Base-by-base conservation (phyloP, 2,329 filamentous ascomycete species). In the Arthrobotrys sphaeroides region DNA sequence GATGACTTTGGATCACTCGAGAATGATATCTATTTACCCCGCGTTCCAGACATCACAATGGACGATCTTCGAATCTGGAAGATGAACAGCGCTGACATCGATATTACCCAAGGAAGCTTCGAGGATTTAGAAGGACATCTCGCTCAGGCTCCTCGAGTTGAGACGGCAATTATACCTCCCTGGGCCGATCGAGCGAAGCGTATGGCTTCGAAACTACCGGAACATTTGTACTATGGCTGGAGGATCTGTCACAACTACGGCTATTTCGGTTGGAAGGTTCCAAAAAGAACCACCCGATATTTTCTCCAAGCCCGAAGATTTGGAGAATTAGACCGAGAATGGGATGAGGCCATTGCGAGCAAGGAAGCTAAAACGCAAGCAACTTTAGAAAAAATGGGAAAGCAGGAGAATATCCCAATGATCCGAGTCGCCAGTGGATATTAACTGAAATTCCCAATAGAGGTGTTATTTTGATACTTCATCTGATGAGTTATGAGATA, bases 171-270 rank as follows among this genome's bases (percentile, higher is more conserved):
- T 31, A 68, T 26, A 3, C 62, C 31, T 5, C 70, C 70, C 2
- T 75, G 72, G 72, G 49, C 40, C 4, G 64, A 75, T 18, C 20
- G 26, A 16, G 72, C 55, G 9, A 59, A 16, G 2, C 28, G 22
- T 9, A n/a, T 24, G 7, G 55, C 31, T 13, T 65, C 45, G 7
- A 68, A 28, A 33, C 16, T 75, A 13, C 72, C 72, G 9, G 72
- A 75, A 33, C 57, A 75, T 53, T 28, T 75, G 9, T 75, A 75
- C 45, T 69, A 75, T n/a, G 64, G 64, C 2, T 75, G 72, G 72
- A 57, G 72, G 33, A 53, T 75, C 16, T 69, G 72, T 42, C 72
- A 75, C 31, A 75, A 75, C 33, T 75, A 75, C 18, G 72, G 72
- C 20, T 75, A 75, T 65, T 75, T 75, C 49, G 72, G 57, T 2